Evolutionary conservation across 202 grass and related monocot genomes (phyloP), one percentile per base, ranked within the genome.

Genomic region (Schoenoplectus triqueter): DNA sequence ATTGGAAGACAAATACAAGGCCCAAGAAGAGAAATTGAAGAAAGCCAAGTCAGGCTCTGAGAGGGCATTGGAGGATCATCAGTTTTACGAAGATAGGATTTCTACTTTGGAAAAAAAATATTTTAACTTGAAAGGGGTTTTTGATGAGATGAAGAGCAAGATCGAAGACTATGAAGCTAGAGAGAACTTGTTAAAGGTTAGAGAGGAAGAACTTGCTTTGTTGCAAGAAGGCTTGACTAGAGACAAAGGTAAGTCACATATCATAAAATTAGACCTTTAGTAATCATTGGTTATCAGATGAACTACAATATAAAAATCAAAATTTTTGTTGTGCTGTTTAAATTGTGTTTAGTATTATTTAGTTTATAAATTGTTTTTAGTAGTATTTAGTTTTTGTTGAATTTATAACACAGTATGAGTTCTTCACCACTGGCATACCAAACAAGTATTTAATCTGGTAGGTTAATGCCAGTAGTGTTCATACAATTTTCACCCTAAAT

Each of bases 11-110:
- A 60, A 87, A 73, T 89, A 86, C 55, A 87, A 84, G 85, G 87
- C 75, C 87, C 89, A 81, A 87, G 95, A 92, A 92, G 77, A 71
- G 85, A 92, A 95, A 88, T 57, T 98, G 84, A 86, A 92, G 82
- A 85, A 95, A 84, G 87, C 90, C 22, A 82, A 95, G 47, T 89
- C 83, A 52, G 77, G 87, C 86, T 70, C 88, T 86, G 88, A 98
- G 90, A 93, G 51, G 85, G 87, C 87, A 78, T 89, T 54, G 73
- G 86, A 92, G 69, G 88, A 91, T 31, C 81, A 62, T 73, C 87
- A 90, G 54, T 62, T 91, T 13, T 86, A 88, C 79, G 57, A 84
- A 86, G 87, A 94, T 87, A 95, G 82, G 86, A 77, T 90, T 78
- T 62, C 59, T 85, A 54, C 84, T 64, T 84, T 98, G 81, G 96